Conservation (phyloP, 768 basidiomycete genomes). For the Gyrodon lividus region DNA sequence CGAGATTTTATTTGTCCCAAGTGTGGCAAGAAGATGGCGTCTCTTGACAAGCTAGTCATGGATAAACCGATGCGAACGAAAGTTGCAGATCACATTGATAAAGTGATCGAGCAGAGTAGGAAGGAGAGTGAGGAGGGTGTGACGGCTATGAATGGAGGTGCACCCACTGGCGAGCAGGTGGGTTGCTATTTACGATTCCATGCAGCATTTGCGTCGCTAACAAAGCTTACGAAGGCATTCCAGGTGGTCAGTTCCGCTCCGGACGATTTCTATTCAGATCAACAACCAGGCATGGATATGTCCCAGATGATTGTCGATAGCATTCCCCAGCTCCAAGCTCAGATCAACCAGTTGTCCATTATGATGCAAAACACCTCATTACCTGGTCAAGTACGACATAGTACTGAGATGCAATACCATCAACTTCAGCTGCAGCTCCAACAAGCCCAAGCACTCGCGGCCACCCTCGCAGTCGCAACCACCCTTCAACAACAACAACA, state of each 20-base stretch:
- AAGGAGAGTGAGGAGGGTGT: conserved; percentile 55
- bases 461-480: conserved; percentile 58
- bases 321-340: conserved; percentile 82
- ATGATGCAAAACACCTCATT: conserved; percentile 80
- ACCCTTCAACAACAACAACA: conserved; percentile 57
- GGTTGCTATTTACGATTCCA: not conserved
- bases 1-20: conserved; percentile 93
- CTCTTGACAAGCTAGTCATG: conserved; percentile 79
- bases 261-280: conserved; percentile 72
- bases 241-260: conserved; percentile 34
- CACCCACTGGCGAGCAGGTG: conserved; percentile 37
- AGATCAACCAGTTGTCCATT: conserved; percentile 74
- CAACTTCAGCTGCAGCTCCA: conserved; percentile 76
- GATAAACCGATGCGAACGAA: conserved; percentile 79
- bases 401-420: conserved; percentile 81
- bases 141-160: conserved; percentile 21
- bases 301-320: conserved; percentile 69
- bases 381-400: conserved; percentile 69
- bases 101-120: conserved; percentile 73
- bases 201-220: conserved; percentile 1
- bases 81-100: conserved; percentile 81
- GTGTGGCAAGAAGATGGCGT: conserved; percentile 84
- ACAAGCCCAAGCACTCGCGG: conserved; percentile 73
- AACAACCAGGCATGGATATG: conserved; percentile 71
- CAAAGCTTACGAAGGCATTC: conserved; percentile 15